Percentiles rank a stretch among this genome's conserved stretches.
phyloP scores from a whole-genome alignment of 371 early-diverging fungal species.

The Sanchytrium tribonematis region DNA sequence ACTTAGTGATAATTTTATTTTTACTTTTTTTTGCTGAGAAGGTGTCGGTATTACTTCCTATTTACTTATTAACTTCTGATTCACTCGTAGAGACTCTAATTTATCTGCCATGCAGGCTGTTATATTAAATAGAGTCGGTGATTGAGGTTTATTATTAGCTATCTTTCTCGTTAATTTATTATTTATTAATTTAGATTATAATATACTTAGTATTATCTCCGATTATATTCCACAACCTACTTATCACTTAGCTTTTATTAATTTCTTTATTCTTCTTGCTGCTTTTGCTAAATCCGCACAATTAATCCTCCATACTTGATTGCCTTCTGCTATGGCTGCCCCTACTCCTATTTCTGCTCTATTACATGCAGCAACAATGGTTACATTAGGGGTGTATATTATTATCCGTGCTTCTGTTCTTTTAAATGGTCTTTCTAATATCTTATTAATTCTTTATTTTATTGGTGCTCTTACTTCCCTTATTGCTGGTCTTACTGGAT shows the following conservation, averaged over 20 bases:
- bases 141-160: conserved; percentile 28
- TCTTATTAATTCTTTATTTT: conserved; percentile 25
- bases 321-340: conserved; percentile 23
- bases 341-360: conserved; percentile 28
- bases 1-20: conserved; percentile 31
- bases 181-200: conserved; percentile 29
- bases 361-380: conserved; percentile 25
- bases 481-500: conserved; percentile 29
- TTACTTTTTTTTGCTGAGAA: conserved; percentile 24
- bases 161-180: conserved; percentile 22
- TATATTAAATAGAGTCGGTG: conserved; percentile 34
- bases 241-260: conserved; percentile 28
- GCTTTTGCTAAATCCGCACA: conserved; percentile 36
- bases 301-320: conserved; percentile 27
- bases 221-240: conserved; percentile 19
- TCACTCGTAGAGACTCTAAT: conserved; percentile 35
- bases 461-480: conserved; percentile 32
- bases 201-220: conserved; percentile 27
- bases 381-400: conserved; percentile 31
- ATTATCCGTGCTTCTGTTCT: conserved; percentile 30
- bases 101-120: conserved; percentile 32
- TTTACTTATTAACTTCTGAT: conserved; percentile 39
- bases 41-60: conserved; percentile 29
- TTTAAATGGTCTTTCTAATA: conserved; percentile 29
- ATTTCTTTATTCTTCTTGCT: conserved; percentile 28